A percentile compares a stretch with the other conserved stretches of the same genome.
Evolutionary conservation across 2,329 filamentous ascomycete genomes (phyloP).

Genomic region (Lachnellula occidentalis): DNA sequence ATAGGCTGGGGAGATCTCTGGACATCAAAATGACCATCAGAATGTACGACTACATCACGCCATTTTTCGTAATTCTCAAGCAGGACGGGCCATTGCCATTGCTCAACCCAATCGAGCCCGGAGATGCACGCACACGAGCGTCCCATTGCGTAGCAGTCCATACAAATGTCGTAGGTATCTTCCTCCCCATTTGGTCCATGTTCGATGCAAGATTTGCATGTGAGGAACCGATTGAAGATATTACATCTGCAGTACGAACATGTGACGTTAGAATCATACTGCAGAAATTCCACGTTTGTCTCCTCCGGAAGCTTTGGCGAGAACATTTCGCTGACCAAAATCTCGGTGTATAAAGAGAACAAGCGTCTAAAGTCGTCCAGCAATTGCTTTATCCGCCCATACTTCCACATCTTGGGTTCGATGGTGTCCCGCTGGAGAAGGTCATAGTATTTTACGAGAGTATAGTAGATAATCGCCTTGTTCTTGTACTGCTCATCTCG

Average conservation of each 20-base stretch:
- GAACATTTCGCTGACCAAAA: conserved; percentile 85
- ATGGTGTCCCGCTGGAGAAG: conserved; percentile 48
- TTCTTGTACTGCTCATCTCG: conserved; percentile 99
- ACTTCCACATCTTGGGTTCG: conserved; percentile 38
- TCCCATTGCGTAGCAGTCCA: conserved; percentile 98
- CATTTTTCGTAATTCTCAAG: conserved; percentile 74
- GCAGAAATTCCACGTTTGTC: conserved; percentile 66
- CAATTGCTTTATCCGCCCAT: conserved; percentile 57
- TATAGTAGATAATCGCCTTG: conserved; percentile 90
- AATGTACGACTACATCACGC: conserved; percentile 70
- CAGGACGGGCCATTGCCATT: conserved; percentile 81
- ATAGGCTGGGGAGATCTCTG: conserved; percentile 65
- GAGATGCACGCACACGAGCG: conserved; percentile 87
- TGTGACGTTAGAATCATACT: conserved; percentile 86
- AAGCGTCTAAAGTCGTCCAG: conserved; percentile 76
- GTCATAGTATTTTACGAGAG: conserved; percentile 71
- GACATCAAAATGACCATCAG: conserved; percentile 62
- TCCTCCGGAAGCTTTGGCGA: conserved; percentile 56
- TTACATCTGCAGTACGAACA: conserved; percentile 95
- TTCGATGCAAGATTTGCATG: conserved; percentile 77
- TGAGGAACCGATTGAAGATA: conserved; percentile 95
- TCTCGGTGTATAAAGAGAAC: conserved; percentile 69
- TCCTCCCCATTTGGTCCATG: conserved; percentile 64
- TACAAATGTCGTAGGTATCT: conserved; percentile 90
- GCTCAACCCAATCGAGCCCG: conserved; percentile 82